phyloP scores from a whole-genome alignment of 352 stramenopile genomes.

The Phytophthora hybrid region DNA sequence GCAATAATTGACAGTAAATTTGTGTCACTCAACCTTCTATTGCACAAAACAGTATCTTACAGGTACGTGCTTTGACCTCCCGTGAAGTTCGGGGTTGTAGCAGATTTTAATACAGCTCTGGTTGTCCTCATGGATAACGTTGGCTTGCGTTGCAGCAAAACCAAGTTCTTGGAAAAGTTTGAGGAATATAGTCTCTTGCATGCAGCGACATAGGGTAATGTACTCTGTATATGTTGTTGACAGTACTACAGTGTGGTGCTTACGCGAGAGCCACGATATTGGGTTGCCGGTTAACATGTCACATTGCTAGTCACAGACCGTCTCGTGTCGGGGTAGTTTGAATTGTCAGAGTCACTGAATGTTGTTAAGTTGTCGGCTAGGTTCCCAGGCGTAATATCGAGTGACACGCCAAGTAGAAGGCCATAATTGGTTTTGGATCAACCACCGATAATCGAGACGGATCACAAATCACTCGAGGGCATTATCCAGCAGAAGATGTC shows the following conservation, averaged over 20 bases:
- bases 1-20: slow-evolving; percentile 35
- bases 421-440: slow-evolving; percentile 17
- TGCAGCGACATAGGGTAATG: slow-evolving; percentile 7
- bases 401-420: slow-evolving; percentile 10
- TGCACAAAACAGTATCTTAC: slow-evolving; percentile 46
- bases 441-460: slow-evolving; percentile 13
- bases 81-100: slow-evolving; percentile 43
- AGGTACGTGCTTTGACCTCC: slow-evolving; percentile 42
- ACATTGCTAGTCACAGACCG: too few relatives aligned
- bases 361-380: slow-evolving; percentile 8
- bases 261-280: slow-evolving; percentile 15
- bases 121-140: slow-evolving; percentile 44
- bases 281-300: not conserved
- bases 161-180: slow-evolving; percentile 9
- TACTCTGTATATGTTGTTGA: slow-evolving; percentile 4
- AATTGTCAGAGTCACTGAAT: slow-evolving; percentile 17
- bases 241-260: slow-evolving; percentile 17
- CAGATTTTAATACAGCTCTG: slow-evolving; percentile 46
- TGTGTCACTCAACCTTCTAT: slow-evolving; percentile 38
- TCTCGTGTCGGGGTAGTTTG: slow-evolving; percentile 1
- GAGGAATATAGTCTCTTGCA: slow-evolving; percentile 15
- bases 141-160: slow-evolving; percentile 6
- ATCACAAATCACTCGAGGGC: slow-evolving; percentile 25
- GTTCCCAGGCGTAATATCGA: not conserved
- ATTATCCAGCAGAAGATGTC: slow-evolving; percentile 32